These are phyloP conservation scores for Alternaria hordeiaustralica DNA, from an alignment of 2,329 filamentous ascomycete genomes.

Conservation along the genomic window DNA sequence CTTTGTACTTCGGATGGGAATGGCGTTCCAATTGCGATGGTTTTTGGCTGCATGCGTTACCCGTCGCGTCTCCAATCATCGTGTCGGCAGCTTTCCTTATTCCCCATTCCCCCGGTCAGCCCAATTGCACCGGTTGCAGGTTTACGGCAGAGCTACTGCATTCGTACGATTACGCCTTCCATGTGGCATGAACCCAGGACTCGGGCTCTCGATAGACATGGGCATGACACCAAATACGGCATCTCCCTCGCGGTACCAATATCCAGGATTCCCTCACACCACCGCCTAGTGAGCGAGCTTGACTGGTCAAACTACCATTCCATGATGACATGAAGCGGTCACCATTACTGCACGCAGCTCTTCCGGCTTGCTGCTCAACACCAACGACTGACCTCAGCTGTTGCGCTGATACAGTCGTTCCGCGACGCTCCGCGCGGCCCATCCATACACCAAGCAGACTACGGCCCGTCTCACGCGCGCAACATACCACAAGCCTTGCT, in stretches of 20 bases:
- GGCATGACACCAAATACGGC: neutral
- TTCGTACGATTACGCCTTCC: constrained; percentile 2
- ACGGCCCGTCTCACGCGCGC: neutral
- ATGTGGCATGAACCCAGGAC: neutral
- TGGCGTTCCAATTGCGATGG: neutral
- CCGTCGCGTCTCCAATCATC: neutral
- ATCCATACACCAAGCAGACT: neutral
- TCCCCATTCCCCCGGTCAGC: constrained; percentile 13
- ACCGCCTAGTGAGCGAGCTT: neutral
- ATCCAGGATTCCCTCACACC: neutral
- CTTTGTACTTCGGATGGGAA: neutral
- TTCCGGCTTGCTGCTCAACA: neutral
- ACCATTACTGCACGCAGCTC: neutral
- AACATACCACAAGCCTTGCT: neutral
- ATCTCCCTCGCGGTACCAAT: constrained; percentile 1
- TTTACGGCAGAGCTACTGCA: constrained; percentile 9
- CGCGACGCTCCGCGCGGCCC: neutral
- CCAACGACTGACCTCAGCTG: constrained; percentile 1
- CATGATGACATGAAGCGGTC: constrained; percentile 1
- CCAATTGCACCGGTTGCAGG: constrained; percentile 2
- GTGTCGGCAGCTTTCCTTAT: constrained; percentile 7
- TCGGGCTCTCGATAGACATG: constrained; percentile 1
- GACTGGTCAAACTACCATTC: neutral
- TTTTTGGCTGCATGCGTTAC: neutral
- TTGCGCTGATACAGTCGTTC: neutral